These are phyloP conservation scores for Rhipidocladum racemiflorum DNA, from an alignment of 176 grass and related monocot species.

Conservation along the genomic window DNA sequence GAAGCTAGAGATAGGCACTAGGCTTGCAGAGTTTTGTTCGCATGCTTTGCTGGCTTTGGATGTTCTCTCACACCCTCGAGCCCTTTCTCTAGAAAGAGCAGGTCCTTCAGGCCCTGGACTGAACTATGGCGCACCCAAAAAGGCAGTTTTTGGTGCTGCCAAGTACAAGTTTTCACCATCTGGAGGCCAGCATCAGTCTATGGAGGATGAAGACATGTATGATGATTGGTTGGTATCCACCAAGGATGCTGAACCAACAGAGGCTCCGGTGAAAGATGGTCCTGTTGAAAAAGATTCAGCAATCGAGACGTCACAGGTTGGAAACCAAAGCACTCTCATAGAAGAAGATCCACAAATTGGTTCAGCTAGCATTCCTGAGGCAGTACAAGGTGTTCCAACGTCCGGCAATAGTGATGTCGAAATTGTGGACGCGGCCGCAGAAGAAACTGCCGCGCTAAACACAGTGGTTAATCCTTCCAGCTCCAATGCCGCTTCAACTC, in stretches of 20 bases:
- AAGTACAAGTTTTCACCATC: slow-evolving; percentile 10
- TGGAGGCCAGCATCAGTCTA: slow-evolving; percentile 9
- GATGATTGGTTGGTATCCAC: slow-evolving; percentile 47
- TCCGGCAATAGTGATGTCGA: slow-evolving; percentile 29
- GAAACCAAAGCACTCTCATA: slow-evolving; percentile 9
- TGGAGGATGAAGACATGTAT: slow-evolving; percentile 49
- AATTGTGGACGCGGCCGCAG: slow-evolving; percentile 32
- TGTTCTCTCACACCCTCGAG: slow-evolving; percentile 80
- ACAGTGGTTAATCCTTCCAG: slow-evolving; percentile 18
- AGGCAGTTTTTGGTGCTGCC: slow-evolving; percentile 21
- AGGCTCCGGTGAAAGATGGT: slow-evolving; percentile 8
- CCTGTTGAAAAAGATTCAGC: slow-evolving; percentile 5
- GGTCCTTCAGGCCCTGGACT: slow-evolving; percentile 31
- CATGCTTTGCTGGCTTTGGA: slow-evolving; percentile 68
- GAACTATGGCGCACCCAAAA: slow-evolving; percentile 8
- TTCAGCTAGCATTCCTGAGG: slow-evolving; percentile 5
- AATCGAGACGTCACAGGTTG: background rate
- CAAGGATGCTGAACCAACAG: slow-evolving; percentile 42
- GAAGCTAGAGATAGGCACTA: slow-evolving; percentile 65
- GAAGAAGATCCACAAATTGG: slow-evolving; percentile 30
- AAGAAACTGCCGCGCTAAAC: slow-evolving; percentile 9
- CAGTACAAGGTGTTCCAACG: background rate
- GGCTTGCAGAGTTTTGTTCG: slow-evolving; percentile 60
- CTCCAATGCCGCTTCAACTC: slow-evolving; percentile 1
- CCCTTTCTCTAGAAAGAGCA: slow-evolving; percentile 48